phyloP scores from a whole-genome alignment of 371 early-diverging fungal species.

The Chytridium lagenaria region DNA sequence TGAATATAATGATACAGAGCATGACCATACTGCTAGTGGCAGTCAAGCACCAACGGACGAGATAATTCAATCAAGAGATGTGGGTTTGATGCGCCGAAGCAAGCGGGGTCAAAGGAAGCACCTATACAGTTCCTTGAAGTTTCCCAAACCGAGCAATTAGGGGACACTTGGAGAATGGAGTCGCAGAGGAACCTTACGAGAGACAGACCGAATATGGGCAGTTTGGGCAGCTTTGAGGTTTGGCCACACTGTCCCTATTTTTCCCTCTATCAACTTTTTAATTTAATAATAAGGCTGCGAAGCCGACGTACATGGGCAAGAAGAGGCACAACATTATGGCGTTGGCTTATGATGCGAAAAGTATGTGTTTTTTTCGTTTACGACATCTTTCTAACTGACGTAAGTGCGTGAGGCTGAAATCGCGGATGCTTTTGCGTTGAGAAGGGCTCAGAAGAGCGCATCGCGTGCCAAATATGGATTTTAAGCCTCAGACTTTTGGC shows the following conservation, averaged over 20 bases:
- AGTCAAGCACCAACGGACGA: background rate
- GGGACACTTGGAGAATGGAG: slow-evolving; percentile 30
- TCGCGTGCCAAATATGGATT: slow-evolving; percentile 36
- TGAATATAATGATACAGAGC: no score
- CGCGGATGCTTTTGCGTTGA: slow-evolving; percentile 30
- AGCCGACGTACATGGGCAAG: slow-evolving; percentile 24
- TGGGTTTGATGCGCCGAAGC: background rate
- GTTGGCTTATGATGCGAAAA: slow-evolving; percentile 39
- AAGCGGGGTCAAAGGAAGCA: slow-evolving; percentile 21
- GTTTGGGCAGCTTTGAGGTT: slow-evolving; percentile 20
- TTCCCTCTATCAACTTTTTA: background rate
- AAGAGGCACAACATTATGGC: slow-evolving; percentile 41
- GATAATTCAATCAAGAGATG: background rate
- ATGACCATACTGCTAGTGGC: no score
- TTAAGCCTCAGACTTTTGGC: background rate
- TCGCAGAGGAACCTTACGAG: slow-evolving; percentile 25
- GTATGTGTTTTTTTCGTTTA: slow-evolving; percentile 14
- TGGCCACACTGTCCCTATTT: no score
- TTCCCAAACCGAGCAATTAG: slow-evolving; percentile 33
- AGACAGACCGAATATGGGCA: slow-evolving; percentile 15
- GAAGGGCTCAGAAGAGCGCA: slow-evolving; percentile 18
- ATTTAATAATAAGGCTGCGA: slow-evolving; percentile 19
- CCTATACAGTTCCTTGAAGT: slow-evolving; percentile 35
- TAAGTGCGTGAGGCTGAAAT: slow-evolving; percentile 33
- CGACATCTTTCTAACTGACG: background rate